Base-by-base conservation (phyloP, 371 early-diverging fungal species). In the Lichtheimia ramosa region DNA sequence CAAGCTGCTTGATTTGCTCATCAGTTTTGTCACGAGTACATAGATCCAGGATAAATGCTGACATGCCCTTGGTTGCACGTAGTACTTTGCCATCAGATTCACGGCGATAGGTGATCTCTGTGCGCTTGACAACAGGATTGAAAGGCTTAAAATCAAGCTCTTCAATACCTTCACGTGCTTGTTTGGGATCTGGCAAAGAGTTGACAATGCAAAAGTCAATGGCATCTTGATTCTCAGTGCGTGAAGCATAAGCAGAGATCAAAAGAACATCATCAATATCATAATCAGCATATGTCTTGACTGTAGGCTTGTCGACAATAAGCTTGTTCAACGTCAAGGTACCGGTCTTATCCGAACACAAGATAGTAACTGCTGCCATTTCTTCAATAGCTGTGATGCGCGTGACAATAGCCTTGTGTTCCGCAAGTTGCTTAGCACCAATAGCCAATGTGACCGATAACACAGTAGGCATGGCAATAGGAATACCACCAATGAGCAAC, bases 321-420 rank as follows among this genome's bases (percentile, higher is more conserved):
- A 96, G 89, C 79, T 93, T 91, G 86, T 95, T 96, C 54, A 94
- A 85, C 51, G 98, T 97, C 58, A 97, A 81, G 20, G 98, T 97
- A 59, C 98, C 98, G 12, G 98, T 97, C 86, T 97, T 97, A 81
- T 96, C 97, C 15, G 94, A 91, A 82, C 96, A 96, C 63, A 97
- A 92, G 58, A 96, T 92, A 63, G 89, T 88, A 51, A 93, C 93
- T 62, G 93, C 93, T 20, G 96, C 96, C 71, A 98, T 85, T 62
- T 93, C 94, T 77, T 97, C 98, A 57, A 96, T 92, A 46, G 90
- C 89, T 21, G 91, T 86, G 63, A 96, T 86, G 49, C 89, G 87
- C 27, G 94, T 87, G 39, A 96, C 96, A 61, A 97, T 94, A 7
- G 95, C 96, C 71, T 93, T 92, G 75, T 96, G 90, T 69, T 88